phyloP scores from a whole-genome alignment of 306 rosid species.

The Glycyrrhiza uralensis region DNA sequence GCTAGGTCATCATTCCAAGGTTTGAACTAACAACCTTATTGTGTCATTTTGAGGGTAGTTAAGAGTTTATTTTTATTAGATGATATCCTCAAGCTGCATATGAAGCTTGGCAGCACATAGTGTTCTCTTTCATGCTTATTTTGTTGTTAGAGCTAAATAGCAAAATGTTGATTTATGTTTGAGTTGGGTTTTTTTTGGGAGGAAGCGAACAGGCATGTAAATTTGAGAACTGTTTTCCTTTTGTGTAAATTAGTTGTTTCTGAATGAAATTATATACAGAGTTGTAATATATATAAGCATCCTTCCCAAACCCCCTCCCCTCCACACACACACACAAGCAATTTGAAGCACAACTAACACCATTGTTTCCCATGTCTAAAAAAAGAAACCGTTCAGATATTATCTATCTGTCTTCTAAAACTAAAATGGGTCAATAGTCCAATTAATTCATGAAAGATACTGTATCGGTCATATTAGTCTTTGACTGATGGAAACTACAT shows the following conservation, averaged over 20 bases:
- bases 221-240: slow-evolving; percentile 38
- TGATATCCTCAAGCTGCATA: slow-evolving; percentile 30
- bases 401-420: neutral
- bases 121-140: neutral
- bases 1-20: slow-evolving; percentile 37
- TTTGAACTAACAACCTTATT: slow-evolving; percentile 29
- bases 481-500: too few relatives aligned
- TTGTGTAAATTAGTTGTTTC: slow-evolving; percentile 37
- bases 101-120: slow-evolving; percentile 34
- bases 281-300: slow-evolving; percentile 23
- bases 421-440: neutral
- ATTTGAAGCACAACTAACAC: neutral
- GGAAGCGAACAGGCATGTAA: slow-evolving; percentile 37
- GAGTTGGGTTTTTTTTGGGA: slow-evolving; percentile 23
- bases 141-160: slow-evolving; percentile 18
- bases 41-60: slow-evolving; percentile 39
- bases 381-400: neutral
- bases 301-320: neutral
- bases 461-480: too few relatives aligned
- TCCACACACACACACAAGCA: too few relatives aligned
- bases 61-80: slow-evolving; percentile 25
- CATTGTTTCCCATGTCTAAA: neutral
- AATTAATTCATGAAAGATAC: too few relatives aligned
- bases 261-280: slow-evolving; percentile 28
- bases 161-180: slow-evolving; percentile 21